Base-by-base conservation (phyloP, 2,329 filamentous ascomycete species). In the Leptographium lundbergii region DNA sequence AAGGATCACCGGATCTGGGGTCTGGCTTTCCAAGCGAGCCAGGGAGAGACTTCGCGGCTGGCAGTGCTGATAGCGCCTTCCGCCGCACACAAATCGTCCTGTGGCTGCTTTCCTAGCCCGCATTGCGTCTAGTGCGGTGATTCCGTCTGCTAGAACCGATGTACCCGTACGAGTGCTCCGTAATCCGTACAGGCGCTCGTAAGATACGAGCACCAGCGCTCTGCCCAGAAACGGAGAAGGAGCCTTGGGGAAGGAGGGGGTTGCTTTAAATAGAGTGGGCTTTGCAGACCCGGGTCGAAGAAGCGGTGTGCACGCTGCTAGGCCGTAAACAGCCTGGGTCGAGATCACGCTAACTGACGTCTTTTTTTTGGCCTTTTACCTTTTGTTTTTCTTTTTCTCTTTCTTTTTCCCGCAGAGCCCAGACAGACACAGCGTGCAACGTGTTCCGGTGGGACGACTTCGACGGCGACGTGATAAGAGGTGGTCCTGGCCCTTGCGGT, bases 221-320 rank as follows among this genome's bases (percentile, higher is more conserved):
- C 32, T 34, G 32, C 6, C 42, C 19, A n/a, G 19, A 45, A n/a
- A 45, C 42, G 42, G 42, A 45, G 17, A 45, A 34, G 6, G 32
- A 1, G 42, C 17, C 13, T 22, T 17, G n/a, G 53, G 34, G 51
- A 52, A 48, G 54, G 57, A 52, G 57, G 59, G 36, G 59, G 50
- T 42, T 61, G 57, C 57, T 57, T 58, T 56, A 59, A 59, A 58
- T 59, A 59, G 52, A 58, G 58, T 45, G 51, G 53, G 54, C 55
- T 22, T 34, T 4, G 6, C 32, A 4, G 13, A 45, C 14, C 42
- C 42, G 42, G 42, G 42, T 27, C 17, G 32, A 61, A 63, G 61
- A 63, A 61, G 61, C 61, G 61, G 61, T 63, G 61, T 60, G 58
- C 32, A 53, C 25, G 57, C 24, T 51, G 57, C 61, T 63, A 63